These are phyloP conservation scores for Apodospora peruviana DNA, from an alignment of 495 filamentous ascomycete genomes.

Conservation along the genomic window DNA sequence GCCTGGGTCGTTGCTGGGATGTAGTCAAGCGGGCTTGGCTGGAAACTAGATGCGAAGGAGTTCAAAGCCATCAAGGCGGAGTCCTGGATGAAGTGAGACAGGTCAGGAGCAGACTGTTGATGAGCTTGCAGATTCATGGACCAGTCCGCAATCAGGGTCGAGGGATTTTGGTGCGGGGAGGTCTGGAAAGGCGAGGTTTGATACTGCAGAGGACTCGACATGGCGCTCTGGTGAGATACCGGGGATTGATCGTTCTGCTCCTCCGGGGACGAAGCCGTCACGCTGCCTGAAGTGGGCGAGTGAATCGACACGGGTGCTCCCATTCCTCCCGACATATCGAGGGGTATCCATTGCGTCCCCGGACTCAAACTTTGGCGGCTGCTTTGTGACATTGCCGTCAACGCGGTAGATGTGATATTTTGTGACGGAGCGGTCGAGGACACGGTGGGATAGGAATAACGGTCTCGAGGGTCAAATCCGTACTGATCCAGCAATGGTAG, in stretches of 20 bases:
- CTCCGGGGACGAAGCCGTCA: conserved; percentile 37
- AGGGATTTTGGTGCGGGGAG: conserved; percentile 33
- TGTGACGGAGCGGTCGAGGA: conserved; percentile 38
- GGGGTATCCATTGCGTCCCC: conserved; percentile 36
- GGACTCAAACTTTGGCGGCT: conserved; percentile 35
- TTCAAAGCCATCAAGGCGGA: conserved; percentile 44
- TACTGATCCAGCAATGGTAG: conserved; percentile 49
- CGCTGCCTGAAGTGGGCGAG: conserved; percentile 36
- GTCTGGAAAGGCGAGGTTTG: conserved; percentile 44
- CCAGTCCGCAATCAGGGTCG: conserved; percentile 48
- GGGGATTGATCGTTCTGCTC: conserved; percentile 43
- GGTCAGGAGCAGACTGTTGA: conserved; percentile 44
- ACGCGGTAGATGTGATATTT: conserved; percentile 38
- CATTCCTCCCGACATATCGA: conserved; percentile 36
- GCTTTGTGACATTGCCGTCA: conserved; percentile 36
- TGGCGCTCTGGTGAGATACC: conserved; percentile 26
- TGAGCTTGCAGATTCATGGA: conserved; percentile 49
- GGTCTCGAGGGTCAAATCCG: conserved; percentile 49
- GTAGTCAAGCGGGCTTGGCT: conserved; percentile 60
- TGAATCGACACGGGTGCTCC: conserved; percentile 27
- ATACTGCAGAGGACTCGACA: conserved; percentile 39
- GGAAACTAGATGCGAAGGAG: conserved; percentile 42
- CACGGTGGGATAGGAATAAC: conserved; percentile 39
- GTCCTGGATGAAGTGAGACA: conserved; percentile 49
- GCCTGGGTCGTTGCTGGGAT: conserved; percentile 64